A percentile compares a stretch with the other conserved stretches of the same genome.
Conservation (phyloP, 108 stramenopile species). For the Bacterosira constricta region DNA sequence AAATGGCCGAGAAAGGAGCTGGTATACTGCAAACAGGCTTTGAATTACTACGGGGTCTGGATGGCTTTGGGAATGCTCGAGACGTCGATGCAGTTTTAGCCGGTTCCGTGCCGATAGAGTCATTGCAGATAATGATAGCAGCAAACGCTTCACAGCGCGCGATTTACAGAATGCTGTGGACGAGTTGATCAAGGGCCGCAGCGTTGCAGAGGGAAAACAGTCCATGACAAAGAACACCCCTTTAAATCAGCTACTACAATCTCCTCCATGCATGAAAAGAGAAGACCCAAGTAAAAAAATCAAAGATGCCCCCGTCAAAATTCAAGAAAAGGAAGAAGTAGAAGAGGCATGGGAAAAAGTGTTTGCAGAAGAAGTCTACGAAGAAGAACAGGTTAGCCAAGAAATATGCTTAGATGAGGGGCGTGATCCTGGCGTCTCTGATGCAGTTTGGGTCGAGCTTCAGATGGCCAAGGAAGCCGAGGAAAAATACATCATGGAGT, state of each 20-base stretch:
- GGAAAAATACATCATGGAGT: slow-evolving; percentile 11
- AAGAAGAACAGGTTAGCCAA: not conserved
- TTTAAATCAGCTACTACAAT: slow-evolving; percentile 1
- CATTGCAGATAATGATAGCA: not conserved
- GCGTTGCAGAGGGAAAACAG: not conserved
- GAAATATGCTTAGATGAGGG: not conserved
- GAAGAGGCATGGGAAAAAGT: slow-evolving; percentile 10
- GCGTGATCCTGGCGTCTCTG: slow-evolving; percentile 27
- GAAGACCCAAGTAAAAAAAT: not conserved
- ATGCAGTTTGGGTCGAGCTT: slow-evolving; percentile 36
- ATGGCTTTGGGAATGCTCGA: slow-evolving; percentile 35
- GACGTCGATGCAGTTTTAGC: slow-evolving; percentile 18
- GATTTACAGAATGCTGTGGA: slow-evolving; percentile 7
- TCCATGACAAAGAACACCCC: not conserved
- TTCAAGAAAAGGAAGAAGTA: slow-evolving; percentile 13
- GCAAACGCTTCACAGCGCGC: not conserved
- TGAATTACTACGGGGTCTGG: slow-evolving; percentile 2
- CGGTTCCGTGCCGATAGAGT: slow-evolving; percentile 20
- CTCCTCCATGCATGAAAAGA: not conserved
- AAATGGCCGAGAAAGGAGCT: not conserved
- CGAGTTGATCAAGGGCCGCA: slow-evolving; percentile 6
- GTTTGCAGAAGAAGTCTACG: not conserved
- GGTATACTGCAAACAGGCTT: slow-evolving; percentile 7
- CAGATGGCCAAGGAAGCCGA: slow-evolving; percentile 27
- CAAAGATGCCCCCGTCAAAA: not conserved